Percentiles rank a stretch among this genome's conserved stretches.
These are phyloP conservation scores for Xylaria sp. DNA, from an alignment of 2,329 filamentous ascomycete species.

Conservation along the genomic window DNA sequence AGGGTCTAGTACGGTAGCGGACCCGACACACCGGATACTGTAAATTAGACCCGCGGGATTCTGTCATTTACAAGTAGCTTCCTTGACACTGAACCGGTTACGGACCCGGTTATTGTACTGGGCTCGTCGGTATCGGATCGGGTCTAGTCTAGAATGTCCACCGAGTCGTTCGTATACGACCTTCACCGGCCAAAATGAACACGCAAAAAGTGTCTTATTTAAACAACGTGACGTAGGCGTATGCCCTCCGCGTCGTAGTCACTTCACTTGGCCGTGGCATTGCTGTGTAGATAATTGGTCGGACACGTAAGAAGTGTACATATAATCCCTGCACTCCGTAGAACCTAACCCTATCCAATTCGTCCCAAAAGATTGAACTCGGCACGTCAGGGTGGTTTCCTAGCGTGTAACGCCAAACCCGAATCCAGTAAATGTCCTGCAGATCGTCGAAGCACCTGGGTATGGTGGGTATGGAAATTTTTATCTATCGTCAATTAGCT, in stretches of 20 bases:
- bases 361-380: constrained; percentile 16
- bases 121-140: too few species aligned
- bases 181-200: neutral
- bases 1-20: constrained; percentile 7
- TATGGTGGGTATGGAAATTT: neutral
- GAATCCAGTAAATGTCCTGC: constrained; percentile 24
- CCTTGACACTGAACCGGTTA: neutral
- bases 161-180: neutral
- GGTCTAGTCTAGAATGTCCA: neutral
- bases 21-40: constrained; percentile 28
- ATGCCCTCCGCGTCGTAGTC: neutral
- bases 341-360: neutral
- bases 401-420: constrained; percentile 19
- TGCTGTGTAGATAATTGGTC: neutral
- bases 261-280: neutral
- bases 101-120: constrained; percentile 1
- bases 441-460: constrained; percentile 20
- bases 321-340: constrained; percentile 6
- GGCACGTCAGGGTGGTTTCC: constrained; percentile 20
- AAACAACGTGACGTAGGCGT: neutral
- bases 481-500: constrained; percentile 4
- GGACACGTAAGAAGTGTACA: neutral
- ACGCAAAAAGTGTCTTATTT: neutral
- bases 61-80: neutral
- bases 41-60: constrained; percentile 5